Conservation (phyloP, 2,329 filamentous ascomycete species). For the Neurospora sp. region DNA sequence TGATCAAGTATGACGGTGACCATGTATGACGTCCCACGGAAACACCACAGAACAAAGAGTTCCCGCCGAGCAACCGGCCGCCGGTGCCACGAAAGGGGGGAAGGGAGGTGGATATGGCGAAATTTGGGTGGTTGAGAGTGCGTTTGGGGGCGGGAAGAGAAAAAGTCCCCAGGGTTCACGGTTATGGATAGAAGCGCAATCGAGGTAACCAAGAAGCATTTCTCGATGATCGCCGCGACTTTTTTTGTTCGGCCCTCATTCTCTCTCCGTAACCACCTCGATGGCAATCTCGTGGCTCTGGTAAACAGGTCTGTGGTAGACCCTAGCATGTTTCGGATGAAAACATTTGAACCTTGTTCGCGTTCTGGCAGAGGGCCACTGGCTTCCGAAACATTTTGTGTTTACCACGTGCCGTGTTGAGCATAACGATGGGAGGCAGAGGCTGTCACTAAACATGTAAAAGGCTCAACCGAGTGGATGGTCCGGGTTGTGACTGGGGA, state of each 20-base stretch:
- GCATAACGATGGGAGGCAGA: background rate
- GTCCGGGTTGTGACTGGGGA: background rate
- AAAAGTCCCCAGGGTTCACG: background rate
- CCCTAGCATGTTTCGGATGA: background rate
- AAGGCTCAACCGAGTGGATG: background rate
- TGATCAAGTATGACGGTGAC: background rate
- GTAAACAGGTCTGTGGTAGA: background rate
- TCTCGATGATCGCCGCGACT: background rate
- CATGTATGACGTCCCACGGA: background rate
- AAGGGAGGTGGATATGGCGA: background rate
- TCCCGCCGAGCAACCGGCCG: background rate
- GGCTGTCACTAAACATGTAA: background rate
- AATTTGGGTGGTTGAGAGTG: background rate
- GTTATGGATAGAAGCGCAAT: background rate
- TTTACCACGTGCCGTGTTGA: background rate
- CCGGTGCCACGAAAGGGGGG: background rate
- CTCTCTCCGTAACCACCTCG: background rate
- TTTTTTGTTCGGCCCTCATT: background rate
- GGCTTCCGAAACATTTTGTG: background rate
- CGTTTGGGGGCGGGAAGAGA: background rate
- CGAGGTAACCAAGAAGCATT: background rate
- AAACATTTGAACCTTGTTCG: background rate
- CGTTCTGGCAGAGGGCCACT: background rate
- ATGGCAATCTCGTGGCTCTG: background rate
- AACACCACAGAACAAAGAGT: background rate